Evolutionary conservation across 371 early-diverging fungal genomes (phyloP), one percentile per base, ranked within the genome.

Genomic region (Capniomyces stellatus): DNA sequence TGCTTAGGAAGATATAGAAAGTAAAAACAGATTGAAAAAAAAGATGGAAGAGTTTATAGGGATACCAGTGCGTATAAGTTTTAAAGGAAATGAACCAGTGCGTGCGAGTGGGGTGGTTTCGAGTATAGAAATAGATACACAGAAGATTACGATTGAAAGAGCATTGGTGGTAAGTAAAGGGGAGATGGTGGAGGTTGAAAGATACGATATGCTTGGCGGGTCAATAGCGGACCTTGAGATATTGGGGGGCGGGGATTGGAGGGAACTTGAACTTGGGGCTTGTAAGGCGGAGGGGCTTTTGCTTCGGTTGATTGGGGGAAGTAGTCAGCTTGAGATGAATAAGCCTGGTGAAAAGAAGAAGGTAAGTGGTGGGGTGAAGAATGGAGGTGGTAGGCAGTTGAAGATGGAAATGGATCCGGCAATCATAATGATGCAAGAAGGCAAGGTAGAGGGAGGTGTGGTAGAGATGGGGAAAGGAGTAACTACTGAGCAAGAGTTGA

Each of bases 1-100:
- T n/a, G n/a, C n/a, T n/a, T n/a, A n/a, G n/a, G n/a, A n/a, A n/a
- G n/a, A n/a, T n/a, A n/a, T n/a, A n/a, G n/a, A n/a, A n/a, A n/a
- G n/a, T n/a, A n/a, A n/a, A n/a, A n/a, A n/a, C n/a, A n/a, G n/a
- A n/a, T n/a, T n/a, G 21, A 12, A 12, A 44, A 44, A 12, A 21
- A 19, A 10, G 30, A 48, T 48, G 48, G 48, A 48, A 10, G 48
- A 48, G 27, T 48, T 48, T 48, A 3, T 48, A 3, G 48, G 48
- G 10, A 4, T 23, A 3, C 48, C 48, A 3, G 48, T 48, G 3
- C 27, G 30, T 29, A 48, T 48, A 10, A 22, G 29, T 22, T 48
- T 48, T 23, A 48, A 24, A 29, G 15, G 3, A 3, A 15, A 12
- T 4, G 48, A 48, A 19, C 10, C 23, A 19, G 19, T 29, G 4